phyloP scores from a whole-genome alignment of 139 green algal genomes.

The Micromonas pusilla region DNA sequence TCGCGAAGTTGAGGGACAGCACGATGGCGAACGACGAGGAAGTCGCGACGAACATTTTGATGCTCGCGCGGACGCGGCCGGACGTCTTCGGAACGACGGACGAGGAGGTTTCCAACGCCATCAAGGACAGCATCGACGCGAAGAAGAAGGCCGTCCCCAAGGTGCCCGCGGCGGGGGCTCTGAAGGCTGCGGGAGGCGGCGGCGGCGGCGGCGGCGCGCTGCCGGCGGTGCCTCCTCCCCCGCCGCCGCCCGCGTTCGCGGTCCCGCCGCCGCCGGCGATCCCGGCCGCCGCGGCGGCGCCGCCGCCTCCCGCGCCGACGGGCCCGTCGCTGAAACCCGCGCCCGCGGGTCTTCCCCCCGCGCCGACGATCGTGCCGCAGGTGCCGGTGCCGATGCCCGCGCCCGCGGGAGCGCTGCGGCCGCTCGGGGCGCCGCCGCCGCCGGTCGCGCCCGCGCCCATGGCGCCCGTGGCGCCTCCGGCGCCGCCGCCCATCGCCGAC shows the following conservation, averaged over 20 bases:
- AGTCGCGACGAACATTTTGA: constrained; percentile 82
- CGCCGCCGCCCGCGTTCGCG: not conserved
- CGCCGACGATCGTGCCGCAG: not conserved
- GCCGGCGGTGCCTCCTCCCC: not conserved
- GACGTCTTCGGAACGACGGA: constrained; percentile 90
- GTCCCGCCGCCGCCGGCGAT: constrained; percentile 1
- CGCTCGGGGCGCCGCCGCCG: not conserved
- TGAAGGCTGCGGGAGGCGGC: not conserved
- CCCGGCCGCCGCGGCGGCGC: not conserved
- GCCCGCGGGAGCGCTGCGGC: not conserved
- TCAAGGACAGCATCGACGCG: constrained; percentile 61
- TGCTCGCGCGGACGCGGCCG: constrained; percentile 72
- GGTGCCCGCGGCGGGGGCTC: too few relatives aligned
- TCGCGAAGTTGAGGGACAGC: constrained; percentile 74
- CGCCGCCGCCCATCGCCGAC: not conserved
- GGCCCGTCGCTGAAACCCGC: not conserved
- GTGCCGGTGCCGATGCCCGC: not conserved
- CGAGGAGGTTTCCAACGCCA: constrained; percentile 60
- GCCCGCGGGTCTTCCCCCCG: not conserved
- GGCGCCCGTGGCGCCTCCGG: not conserved
- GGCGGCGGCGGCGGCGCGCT: not conserved
- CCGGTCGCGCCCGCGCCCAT: not conserved
- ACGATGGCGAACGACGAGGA: constrained; percentile 86
- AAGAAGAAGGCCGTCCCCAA: constrained; percentile 3
- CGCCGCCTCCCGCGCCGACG: not conserved